Conservation (phyloP, 2,329 filamentous ascomycete genomes). For the Teratosphaeria viscida region DNA sequence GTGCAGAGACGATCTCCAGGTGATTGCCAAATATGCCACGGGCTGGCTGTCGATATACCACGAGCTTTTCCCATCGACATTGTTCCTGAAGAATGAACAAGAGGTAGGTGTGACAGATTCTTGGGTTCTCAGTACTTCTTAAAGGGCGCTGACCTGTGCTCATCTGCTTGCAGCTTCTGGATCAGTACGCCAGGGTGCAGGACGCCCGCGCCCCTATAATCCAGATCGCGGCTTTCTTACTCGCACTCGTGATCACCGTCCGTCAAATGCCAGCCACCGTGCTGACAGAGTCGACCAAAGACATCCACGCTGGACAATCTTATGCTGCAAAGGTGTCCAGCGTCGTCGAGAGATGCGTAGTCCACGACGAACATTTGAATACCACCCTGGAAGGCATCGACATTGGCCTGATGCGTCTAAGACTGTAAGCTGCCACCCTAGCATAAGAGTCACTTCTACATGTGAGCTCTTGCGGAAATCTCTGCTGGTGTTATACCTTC, state of each 20-base stretch:
- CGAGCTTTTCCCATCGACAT: background rate
- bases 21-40: background rate
- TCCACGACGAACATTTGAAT: constrained; percentile 2
- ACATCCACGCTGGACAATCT: background rate
- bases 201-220: background rate
- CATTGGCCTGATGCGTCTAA: background rate
- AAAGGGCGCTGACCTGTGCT: background rate
- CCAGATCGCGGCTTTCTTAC: background rate
- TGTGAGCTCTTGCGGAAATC: background rate
- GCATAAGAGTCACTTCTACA: background rate
- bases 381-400: constrained; percentile 4
- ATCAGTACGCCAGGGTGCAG: background rate
- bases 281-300: background rate
- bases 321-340: background rate
- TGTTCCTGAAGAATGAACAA: background rate
- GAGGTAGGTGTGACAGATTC: background rate
- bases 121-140: background rate
- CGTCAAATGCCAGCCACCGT: background rate
- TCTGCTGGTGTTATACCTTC: background rate
- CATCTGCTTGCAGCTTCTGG: background rate
- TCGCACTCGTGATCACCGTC: constrained; percentile 1
- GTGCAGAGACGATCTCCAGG: background rate
- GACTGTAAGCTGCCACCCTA: constrained; percentile 3
- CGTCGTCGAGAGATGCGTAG: constrained; percentile 1
- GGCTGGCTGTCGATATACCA: background rate